Base-by-base conservation (phyloP, 495 filamentous ascomycete genomes). In the Xylaria grammica region DNA sequence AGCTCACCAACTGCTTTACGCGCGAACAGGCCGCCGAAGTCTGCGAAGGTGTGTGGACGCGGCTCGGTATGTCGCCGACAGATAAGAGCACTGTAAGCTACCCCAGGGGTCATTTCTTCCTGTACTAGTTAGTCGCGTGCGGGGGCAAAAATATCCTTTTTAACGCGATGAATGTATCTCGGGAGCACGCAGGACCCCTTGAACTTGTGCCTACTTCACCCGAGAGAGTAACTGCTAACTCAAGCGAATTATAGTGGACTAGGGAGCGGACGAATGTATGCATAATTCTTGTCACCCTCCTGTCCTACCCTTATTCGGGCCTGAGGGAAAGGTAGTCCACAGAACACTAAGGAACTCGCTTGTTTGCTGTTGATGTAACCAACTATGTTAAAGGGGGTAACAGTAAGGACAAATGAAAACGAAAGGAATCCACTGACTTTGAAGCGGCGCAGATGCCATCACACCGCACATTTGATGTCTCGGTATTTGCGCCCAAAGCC, bases 11-110 rank as follows among this genome's bases (percentile, higher is more conserved):
- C 45, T 89, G 86, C 76, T 92, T 91, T 76, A 86, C 86, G 3
- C 77, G 74, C 17, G 83, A 85, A 48, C 85, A 89, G 74, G 86
- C 89, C 2, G 81, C 78, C 1, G 68, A 76, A 30, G 80, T 89
- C 69, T 88, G 81, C 2, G 66, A 75, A 24, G 85, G 84, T 50
- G 77, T 91, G 11, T 92, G 89, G 89, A 85, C 82, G 0, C 80
- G 90, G 19, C 82, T 92, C n/a, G 88, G 87, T 20, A 86, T 88
- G 80, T 84, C 82, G 20, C 83, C 87, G 0, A 79, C 77, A 15
- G 89, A 93, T 77, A 87, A 88, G 69, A 79, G 81, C 17, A 92
- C 90, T 20, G n/a, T n/a, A n/a, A n/a, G n/a, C n/a, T n/a, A n/a
- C n/a, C n/a, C n/a, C n/a, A n/a, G n/a, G n/a, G n/a, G n/a, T n/a